phyloP scores from a whole-genome alignment of 208 protist species.

The Angomonas ambiguus region DNA sequence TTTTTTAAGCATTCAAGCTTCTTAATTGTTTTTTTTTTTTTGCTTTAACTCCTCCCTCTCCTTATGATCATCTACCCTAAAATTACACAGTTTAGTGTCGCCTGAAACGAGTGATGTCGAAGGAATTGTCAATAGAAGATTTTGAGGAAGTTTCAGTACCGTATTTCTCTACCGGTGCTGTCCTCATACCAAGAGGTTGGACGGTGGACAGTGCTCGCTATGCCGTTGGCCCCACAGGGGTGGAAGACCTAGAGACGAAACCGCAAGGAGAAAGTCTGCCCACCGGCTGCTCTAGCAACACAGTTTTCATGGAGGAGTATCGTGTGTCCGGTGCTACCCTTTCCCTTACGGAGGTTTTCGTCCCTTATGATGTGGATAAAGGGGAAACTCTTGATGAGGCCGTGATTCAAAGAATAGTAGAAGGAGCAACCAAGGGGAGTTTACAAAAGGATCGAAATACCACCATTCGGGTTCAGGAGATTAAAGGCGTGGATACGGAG shows the following conservation, averaged over 20 bases:
- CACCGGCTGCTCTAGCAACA: slow-evolving; percentile 27
- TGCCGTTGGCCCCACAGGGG: slow-evolving; percentile 21
- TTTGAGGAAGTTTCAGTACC: slow-evolving; percentile 33
- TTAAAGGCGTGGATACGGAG: neutral
- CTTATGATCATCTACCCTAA: neutral
- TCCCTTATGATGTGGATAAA: slow-evolving; percentile 11
- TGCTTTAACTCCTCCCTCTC: neutral
- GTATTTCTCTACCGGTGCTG: slow-evolving; percentile 36
- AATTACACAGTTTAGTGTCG: neutral
- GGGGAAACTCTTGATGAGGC: neutral
- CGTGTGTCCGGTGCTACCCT: slow-evolving; percentile 22
- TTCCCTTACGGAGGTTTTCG: slow-evolving; percentile 58
- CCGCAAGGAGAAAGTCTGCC: neutral
- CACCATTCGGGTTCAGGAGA: neutral
- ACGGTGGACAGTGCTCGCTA: slow-evolving; percentile 46
- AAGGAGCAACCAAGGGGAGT: neutral
- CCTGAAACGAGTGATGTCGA: neutral
- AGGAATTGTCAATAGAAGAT: neutral
- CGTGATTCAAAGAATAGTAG: neutral
- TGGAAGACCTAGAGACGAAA: neutral
- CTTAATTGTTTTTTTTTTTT: neutral
- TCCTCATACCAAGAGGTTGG: slow-evolving; percentile 59
- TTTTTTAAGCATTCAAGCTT: too few species aligned
- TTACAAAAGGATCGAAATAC: too few species aligned
- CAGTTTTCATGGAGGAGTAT: slow-evolving; percentile 42